Conservation (phyloP, 202 grass and related monocot species). For the Zizania palustris region DNA sequence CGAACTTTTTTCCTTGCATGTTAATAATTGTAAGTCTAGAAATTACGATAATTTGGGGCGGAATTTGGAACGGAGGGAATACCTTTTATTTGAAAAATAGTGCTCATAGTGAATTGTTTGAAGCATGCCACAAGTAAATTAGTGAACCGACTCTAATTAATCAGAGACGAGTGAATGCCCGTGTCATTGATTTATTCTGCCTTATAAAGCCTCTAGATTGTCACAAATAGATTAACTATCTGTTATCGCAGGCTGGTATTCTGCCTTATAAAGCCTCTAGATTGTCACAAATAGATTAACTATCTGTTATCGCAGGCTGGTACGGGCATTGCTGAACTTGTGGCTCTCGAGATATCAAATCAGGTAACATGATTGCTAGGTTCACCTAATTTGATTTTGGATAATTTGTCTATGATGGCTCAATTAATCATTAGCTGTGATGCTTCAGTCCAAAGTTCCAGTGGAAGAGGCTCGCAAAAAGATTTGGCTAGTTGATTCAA, state of each 20-base stretch:
- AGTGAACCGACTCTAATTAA: background rate
- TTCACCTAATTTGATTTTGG: background rate
- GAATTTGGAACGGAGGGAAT: too few relatives aligned
- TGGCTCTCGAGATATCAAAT: slow-evolving; percentile 81
- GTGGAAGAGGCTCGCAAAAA: slow-evolving; percentile 74
- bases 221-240: background rate
- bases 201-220: slow-evolving; percentile 10
- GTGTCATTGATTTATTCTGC: background rate
- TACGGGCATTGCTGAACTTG: slow-evolving; percentile 92
- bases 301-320: slow-evolving; percentile 68
- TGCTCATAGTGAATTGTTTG: background rate
- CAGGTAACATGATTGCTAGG: slow-evolving; percentile 51
- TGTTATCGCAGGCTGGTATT: too few relatives aligned
- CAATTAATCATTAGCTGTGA: background rate
- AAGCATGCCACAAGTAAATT: background rate
- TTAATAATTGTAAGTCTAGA: too few relatives aligned
- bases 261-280: background rate
- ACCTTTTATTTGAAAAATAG: background rate
- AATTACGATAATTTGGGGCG: too few relatives aligned
- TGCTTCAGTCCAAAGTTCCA: slow-evolving; percentile 66
- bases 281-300: background rate
- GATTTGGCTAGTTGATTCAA: slow-evolving; percentile 98
- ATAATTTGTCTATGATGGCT: slow-evolving; percentile 17
- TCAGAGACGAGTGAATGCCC: background rate
- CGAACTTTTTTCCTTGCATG: too few relatives aligned